Evolutionary conservation across 257 asterid genomes (phyloP), one percentile per base, ranked within the genome.

Genomic region (Fraxinus americana): DNA sequence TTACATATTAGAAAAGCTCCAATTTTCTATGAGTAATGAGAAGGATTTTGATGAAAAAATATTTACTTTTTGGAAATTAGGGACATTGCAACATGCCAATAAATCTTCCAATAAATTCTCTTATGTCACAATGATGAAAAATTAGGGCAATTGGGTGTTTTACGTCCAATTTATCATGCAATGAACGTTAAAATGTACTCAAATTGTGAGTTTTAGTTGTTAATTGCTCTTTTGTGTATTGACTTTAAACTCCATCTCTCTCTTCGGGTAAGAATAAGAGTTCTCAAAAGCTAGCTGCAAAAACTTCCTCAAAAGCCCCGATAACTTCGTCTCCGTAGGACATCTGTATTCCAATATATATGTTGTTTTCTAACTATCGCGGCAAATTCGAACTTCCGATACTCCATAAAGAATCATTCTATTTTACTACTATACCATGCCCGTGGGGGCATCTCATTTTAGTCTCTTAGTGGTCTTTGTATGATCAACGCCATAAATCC

Each of bases 231-330:
- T 25, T 38, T 41, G 43, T n/a, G 11, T 7, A 10, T 45, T 45
- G 65, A 50, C 45, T 25, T 6, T 7, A 48, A 19, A 5, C 65
- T 6, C 29, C 65, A 19, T 7, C 7, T 19, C 25, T 54, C 11
- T 19, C 29, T 81, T 71, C 96, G 91, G 98, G 90, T 25, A 25
- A 25, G 86, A 85, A 78, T 41, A 87, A 82, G 81, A 87, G 73
- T 35, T 76, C 88, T 19, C 66, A 65, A 73, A 83, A 82, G 50
- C 79, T 77, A 32, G 84, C 30, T 23, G 90, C 87, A 35, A 86
- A 81, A 78, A 54, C 93, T 32, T 77, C 90, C 0, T 25, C 27
- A 25, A 25, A 25, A 25, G 27, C 27, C 27, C 27, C 27, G 27
- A 25, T 25, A 25, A 25, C 27, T 25, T 25, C 27, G 27, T 25